These are phyloP conservation scores for Theobroma grandiflorum DNA, from an alignment of 441 rosid species.

Conservation along the genomic window DNA sequence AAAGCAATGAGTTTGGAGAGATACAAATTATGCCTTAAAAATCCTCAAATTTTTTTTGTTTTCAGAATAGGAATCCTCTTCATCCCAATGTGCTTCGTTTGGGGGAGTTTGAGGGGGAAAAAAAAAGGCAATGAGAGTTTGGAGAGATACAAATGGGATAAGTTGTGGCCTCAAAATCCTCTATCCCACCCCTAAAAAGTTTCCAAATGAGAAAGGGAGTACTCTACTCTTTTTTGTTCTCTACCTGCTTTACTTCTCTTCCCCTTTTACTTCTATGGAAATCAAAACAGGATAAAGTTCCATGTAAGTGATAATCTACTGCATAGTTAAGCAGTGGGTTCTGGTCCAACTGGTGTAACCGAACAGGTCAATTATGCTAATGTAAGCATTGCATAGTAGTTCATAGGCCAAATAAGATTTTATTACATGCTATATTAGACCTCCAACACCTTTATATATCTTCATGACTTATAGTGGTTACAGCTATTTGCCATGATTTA, in stretches of 20 bases:
- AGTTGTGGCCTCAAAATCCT: not conserved
- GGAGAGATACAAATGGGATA: not conserved
- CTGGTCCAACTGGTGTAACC: not conserved
- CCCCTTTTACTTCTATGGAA: not conserved
- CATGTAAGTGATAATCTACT: not conserved
- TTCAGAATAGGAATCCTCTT: too few species aligned
- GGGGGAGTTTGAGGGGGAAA: not conserved
- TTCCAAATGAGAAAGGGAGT: not conserved
- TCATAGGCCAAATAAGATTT: not conserved
- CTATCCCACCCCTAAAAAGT: not conserved
- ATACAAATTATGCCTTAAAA: not conserved
- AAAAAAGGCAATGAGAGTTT: not conserved
- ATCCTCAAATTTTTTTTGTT: too few species aligned
- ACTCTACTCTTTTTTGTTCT: not conserved
- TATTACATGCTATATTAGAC: not conserved
- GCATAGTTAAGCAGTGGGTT: not conserved
- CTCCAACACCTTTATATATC: not conserved
- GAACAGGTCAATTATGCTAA: not conserved
- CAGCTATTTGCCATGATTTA: not conserved
- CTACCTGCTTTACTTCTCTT: not conserved
- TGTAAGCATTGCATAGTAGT: not conserved
- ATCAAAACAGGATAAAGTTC: not conserved
- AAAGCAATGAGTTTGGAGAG: not conserved
- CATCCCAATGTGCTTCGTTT: not conserved
- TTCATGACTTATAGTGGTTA: not conserved